Evolutionary conservation across 2,329 filamentous ascomycete genomes (phyloP).

Genomic region (Fusarium sp.): DNA sequence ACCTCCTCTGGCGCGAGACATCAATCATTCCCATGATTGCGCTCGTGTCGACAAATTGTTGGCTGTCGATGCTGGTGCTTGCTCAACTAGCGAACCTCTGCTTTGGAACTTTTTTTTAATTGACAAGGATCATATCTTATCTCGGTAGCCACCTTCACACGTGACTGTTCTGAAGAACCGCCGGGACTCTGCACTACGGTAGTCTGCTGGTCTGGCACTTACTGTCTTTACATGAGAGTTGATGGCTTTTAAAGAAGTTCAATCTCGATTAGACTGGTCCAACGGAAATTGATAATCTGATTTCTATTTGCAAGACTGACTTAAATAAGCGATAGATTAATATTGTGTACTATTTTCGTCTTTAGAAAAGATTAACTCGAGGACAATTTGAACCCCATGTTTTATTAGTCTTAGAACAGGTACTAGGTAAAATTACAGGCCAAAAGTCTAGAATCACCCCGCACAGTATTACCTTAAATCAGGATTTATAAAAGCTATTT

Average conservation of each 20-base stretch:
- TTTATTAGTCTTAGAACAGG: neutral
- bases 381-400: neutral
- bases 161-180: slow-evolving; percentile 49
- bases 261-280: neutral
- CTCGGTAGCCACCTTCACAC: slow-evolving; percentile 42
- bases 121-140: slow-evolving; percentile 40
- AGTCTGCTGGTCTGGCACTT: slow-evolving; percentile 19
- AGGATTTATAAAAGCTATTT: too few species aligned
- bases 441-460: too few species aligned
- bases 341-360: neutral
- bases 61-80: slow-evolving; percentile 47
- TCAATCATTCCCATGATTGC: slow-evolving; percentile 68
- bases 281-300: neutral
- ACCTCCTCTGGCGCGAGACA: slow-evolving; percentile 66
- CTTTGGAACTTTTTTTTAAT: slow-evolving; percentile 57
- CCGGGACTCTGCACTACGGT: slow-evolving; percentile 48
- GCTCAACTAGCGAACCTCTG: slow-evolving; percentile 46
- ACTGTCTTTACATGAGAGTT: neutral
- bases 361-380: neutral
- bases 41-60: slow-evolving; percentile 50
- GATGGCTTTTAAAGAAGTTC: neutral
- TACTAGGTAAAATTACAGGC: neutral
- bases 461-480: too few species aligned
- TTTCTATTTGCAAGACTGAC: neutral
- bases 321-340: neutral